phyloP scores from a whole-genome alignment of 345 rosid species.

The Corchorus olitorius region DNA sequence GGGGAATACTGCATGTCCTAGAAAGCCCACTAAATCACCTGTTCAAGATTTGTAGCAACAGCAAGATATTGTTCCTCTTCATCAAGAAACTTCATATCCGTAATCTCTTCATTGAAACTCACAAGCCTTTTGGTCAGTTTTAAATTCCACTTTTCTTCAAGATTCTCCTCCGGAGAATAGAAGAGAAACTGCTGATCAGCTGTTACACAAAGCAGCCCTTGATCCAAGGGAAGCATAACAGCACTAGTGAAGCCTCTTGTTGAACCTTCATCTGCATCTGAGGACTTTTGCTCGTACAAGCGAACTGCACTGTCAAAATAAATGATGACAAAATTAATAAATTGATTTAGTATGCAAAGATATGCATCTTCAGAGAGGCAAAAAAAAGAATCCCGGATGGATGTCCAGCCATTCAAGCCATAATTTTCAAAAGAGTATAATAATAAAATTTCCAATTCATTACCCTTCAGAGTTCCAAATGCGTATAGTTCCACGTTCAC shows the following conservation, averaged over 20 bases:
- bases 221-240: constrained; percentile 64
- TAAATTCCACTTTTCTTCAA: constrained; percentile 48
- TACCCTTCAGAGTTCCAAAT: constrained; percentile 91
- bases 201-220: constrained; percentile 85
- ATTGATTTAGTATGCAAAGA: constrained; percentile 15
- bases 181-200: constrained; percentile 91
- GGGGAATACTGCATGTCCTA: neutral
- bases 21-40: constrained; percentile 44
- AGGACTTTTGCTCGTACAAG: constrained; percentile 74
- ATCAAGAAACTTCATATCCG: constrained; percentile 89
- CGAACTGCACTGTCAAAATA: constrained; percentile 72
- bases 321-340: constrained; percentile 24
- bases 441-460: constrained; percentile 12
- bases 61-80: constrained; percentile 85
- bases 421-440: neutral
- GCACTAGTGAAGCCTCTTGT: constrained; percentile 82
- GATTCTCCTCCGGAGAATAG: constrained; percentile 46
- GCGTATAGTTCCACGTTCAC: constrained; percentile 85
- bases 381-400: neutral
- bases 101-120: constrained; percentile 91
- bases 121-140: constrained; percentile 70
- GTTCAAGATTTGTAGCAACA: constrained; percentile 94
- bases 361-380: neutral
- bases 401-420: neutral
- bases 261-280: constrained; percentile 60